Evolutionary conservation across 2,329 filamentous ascomycete species (phyloP), one percentile per base, ranked within the genome.

Genomic region (Chalaropsis ovoidea): DNA sequence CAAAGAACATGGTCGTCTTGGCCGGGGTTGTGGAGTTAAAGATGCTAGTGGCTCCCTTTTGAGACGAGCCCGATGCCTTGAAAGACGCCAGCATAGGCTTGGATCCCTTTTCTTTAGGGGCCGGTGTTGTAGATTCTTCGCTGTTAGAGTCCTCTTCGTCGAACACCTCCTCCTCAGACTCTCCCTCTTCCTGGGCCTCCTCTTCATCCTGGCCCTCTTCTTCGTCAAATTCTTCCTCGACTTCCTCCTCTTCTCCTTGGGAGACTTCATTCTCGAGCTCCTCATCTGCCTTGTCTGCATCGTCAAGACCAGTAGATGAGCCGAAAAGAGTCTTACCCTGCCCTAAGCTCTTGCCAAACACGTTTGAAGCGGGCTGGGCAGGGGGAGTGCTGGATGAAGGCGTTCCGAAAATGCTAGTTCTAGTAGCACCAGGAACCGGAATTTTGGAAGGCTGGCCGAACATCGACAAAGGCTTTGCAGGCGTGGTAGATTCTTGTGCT

Each of bases 91-190:
- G 56, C 10, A 58, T 17, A 7, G 54, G 15, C 35, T 45, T 63
- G 10, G 39, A 49, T 17, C n/a, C 47, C 19, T 67, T 63, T n/a
- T 45, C 56, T 52, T 67, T 67, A 3, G 24, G 24, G 7, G 49
- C 63, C 8, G 63, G 66, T 15, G 63, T 63, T 15, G 75, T 76
- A n/a, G 76, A 76, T 63, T 76, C 54, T 19, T 49, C 45, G 6
- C 49, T 49, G n/a, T 54, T 27, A 6, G 45, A 31, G 39, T 63
- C 61, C 13, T 39, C 43, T 35, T 52, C 43, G 7, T 63, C 24
- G 2, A 49, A 31, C 3, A n/a, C 35, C 62, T 62, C 65, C 11
- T 65, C 64, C 13, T 52, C 61, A 13, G 15, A 35, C 41, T 65
- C 64, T 19, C 42, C 64, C 11, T 66, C 61, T 10, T 47, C 47